Evolutionary conservation across 2,329 filamentous ascomycete genomes (phyloP).

Genomic region (Ophiostoma triangulosporum): DNA sequence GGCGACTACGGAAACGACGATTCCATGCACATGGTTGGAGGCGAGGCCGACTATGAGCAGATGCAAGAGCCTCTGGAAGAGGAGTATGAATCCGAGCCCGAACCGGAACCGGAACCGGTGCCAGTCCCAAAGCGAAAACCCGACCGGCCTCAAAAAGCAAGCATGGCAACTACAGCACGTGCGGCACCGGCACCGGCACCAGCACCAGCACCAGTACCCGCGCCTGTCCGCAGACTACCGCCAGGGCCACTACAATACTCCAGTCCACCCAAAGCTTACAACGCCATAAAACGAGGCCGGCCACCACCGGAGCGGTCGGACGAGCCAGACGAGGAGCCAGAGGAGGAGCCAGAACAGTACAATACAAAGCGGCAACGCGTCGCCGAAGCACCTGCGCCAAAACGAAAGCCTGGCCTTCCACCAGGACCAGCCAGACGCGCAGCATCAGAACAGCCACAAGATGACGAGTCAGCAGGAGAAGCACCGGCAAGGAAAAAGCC

Average conservation of each 20-base stretch:
- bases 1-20: constrained; percentile 20
- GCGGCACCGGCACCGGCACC: constrained; percentile 14
- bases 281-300: constrained; percentile 6
- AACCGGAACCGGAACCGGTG: constrained; percentile 4
- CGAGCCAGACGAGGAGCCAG: constrained; percentile 12
- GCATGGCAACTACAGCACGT: constrained; percentile 16
- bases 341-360: constrained; percentile 15
- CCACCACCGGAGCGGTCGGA: constrained; percentile 1
- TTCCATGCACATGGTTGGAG: constrained; percentile 28
- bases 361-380: constrained; percentile 11
- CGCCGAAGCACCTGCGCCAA: not conserved
- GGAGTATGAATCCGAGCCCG: constrained; percentile 13
- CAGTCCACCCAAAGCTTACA: not conserved
- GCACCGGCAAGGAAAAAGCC: constrained; percentile 1
- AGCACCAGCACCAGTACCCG: constrained; percentile 8
- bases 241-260: constrained; percentile 2
- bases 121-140: constrained; percentile 12
- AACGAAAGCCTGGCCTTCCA: constrained; percentile 10
- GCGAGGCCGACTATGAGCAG: constrained; percentile 2
- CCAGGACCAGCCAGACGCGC: not conserved
- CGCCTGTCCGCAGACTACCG: not conserved
- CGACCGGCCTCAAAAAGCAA: constrained; percentile 3
- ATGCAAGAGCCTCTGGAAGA: not conserved
- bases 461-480: not conserved
- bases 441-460: not conserved